phyloP scores from a whole-genome alignment of 2,329 filamentous ascomycete species.

The Ophiosphaerella narmari region DNA sequence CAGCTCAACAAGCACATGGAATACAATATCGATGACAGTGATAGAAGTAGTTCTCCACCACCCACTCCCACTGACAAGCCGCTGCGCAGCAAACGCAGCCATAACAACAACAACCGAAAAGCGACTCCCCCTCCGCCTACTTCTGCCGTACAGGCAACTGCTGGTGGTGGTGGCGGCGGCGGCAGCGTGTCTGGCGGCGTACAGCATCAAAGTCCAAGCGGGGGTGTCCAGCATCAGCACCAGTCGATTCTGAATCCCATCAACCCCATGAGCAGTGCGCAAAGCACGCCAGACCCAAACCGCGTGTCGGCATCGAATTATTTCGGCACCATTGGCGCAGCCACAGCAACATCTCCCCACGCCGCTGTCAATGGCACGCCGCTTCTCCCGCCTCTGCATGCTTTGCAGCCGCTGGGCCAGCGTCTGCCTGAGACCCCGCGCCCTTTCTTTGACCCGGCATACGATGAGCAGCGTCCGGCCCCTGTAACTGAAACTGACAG shows the following conservation, averaged over 20 bases:
- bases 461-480: slow-evolving; percentile 35
- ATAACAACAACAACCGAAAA: slow-evolving; percentile 60
- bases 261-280: slow-evolving; percentile 42
- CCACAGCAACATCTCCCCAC: slow-evolving; percentile 29
- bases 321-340: slow-evolving; percentile 32
- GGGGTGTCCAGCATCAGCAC: slow-evolving; percentile 12
- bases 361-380: slow-evolving; percentile 33
- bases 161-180: slow-evolving; percentile 8
- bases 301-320: slow-evolving; percentile 32
- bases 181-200: neutral
- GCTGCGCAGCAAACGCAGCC: slow-evolving; percentile 72
- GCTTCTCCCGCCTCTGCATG: slow-evolving; percentile 29
- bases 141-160: too few relatives aligned
- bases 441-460: slow-evolving; percentile 39
- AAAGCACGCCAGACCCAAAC: slow-evolving; percentile 46
- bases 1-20: slow-evolving; percentile 55
- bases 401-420: slow-evolving; percentile 27
- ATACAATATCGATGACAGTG: slow-evolving; percentile 63
- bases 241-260: slow-evolving; percentile 27
- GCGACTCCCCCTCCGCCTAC: slow-evolving; percentile 36
- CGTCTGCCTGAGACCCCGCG: slow-evolving; percentile 12
- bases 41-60: slow-evolving; percentile 78
- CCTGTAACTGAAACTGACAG: slow-evolving; percentile 27
- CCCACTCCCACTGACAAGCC: slow-evolving; percentile 81
- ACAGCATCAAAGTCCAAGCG: slow-evolving; percentile 12